Base-by-base conservation (phyloP, 805 yeast species). In the Priceomyces haplophilus region DNA sequence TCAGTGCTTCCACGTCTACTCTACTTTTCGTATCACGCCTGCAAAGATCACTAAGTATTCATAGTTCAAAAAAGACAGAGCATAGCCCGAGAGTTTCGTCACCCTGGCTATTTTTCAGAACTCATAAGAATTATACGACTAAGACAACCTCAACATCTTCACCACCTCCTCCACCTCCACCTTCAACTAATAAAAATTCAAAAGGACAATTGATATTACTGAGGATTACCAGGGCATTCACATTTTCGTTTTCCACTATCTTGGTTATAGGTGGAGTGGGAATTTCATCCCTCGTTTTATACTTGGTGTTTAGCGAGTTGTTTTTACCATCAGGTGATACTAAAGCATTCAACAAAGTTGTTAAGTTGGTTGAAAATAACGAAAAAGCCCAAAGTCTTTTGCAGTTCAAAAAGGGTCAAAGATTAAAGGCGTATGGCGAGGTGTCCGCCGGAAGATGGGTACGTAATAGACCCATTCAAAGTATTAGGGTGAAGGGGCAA, bases 261-360 rank as follows among this genome's bases (percentile, higher is more conserved):
- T 56, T 85, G 23, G 88, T 86, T 0, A 52, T 83, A 7, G 87
- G 85, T 3, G 89, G 89, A 2, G 58, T 80, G 2, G 88, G 85
- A 12, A 68, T 85, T 7, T 80, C 91, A 0, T 82, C 36, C 61
- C 82, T 44, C 79, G 75, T 89, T 16, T 71, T 87, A 7, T 90
- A 87, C 61, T 73, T 88, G 48, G 78, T 89, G 17, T 75, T 85
- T n/a, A 73, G 83, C 8, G 97, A 90, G 59, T 66, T 90, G 24
- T 80, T 88, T 50, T 76, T 90, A 37, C 97, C 97, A 7, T 83
- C 95, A 1, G 95, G 96, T 18, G 97, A 90, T 58, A 90, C 96
- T 0, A 85, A 84, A 50, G 80, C 95, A 2, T 90, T 90, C 70
- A 89, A 90, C 65, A 78, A 88, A 52, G 95, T 95, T 2, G 89